phyloP scores from a whole-genome alignment of 202 grass and related monocot genomes.

The Schoenoplectus triqueter region DNA sequence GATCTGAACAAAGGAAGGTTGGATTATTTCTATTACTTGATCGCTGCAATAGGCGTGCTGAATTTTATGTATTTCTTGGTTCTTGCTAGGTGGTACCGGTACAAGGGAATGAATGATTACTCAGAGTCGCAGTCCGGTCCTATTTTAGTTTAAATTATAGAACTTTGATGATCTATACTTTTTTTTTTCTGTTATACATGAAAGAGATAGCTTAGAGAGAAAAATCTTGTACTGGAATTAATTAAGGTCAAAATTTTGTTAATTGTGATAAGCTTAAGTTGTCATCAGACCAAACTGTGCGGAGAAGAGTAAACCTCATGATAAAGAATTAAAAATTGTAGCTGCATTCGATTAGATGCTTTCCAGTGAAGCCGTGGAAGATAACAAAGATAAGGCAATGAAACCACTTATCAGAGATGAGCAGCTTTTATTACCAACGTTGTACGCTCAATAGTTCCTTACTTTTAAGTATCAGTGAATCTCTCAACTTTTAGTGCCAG shows the following conservation, averaged over 20 bases:
- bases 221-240: background rate
- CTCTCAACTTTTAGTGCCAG: background rate
- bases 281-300: too few species aligned
- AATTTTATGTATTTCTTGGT: constrained; percentile 59
- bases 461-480: background rate
- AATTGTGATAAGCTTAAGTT: background rate
- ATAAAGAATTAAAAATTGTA: background rate
- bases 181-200: constrained; percentile 2
- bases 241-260: background rate
- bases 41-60: constrained; percentile 42
- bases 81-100: constrained; percentile 69
- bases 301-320: too few species aligned
- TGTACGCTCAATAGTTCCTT: background rate
- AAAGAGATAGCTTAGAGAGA: background rate
- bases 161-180: background rate
- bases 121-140: background rate
- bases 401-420: too few species aligned
- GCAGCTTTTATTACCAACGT: too few species aligned
- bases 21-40: constrained; percentile 64
- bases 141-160: background rate
- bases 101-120: constrained; percentile 41
- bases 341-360: background rate
- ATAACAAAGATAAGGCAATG: background rate
- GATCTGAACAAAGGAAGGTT: constrained; percentile 68
- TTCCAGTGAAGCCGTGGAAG: background rate